Evolutionary conservation across 2,329 filamentous ascomycete genomes (phyloP), one percentile per base, ranked within the genome.

Genomic region (Phaeosphaeriaceae sp.): DNA sequence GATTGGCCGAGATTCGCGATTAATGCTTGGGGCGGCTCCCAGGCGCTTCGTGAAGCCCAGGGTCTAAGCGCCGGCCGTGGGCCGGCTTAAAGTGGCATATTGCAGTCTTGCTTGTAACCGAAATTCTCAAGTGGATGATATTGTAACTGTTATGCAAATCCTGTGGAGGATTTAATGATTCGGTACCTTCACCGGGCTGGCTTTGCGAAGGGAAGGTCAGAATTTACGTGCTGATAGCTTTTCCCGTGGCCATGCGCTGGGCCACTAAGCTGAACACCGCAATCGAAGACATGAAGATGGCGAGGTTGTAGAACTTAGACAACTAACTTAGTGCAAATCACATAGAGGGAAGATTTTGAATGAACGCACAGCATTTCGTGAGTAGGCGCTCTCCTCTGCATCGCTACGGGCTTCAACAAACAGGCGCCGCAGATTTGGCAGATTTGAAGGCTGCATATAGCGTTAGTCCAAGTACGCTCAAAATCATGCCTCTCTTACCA

Each of bases 381-480:
- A 98, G 67, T 98, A 95, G 60, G 93, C 91, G 76, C 95, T 91
- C 79, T 98, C 95, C 77, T 99, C 95, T 54, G 91, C 89, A 73
- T 98, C 94, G 2, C 92, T 93, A 57, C 95, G 87, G 31, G 94
- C 91, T 80, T 98, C 94, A 53, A 97, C 94, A 74, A 99, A 98
- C 59, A 99, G 89, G 15, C 95, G 91, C 51, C 95, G 89, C n/a
- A 99, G 85, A 75, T 99, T 98, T 36, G 95, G 95, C 52, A 98
- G 87, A 75, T 89, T 93, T 41, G 90, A 91, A 82, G 91, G 73
- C 81, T 84, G 46, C 33, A 17, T n/a, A 11, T 1, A 65, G 46
- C 61, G 48, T 51, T 27, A 31, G 19, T 25, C 46, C 19, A 36
- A 3, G 25, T 9, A 3, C 10, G 33, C 9, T 31, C 36, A 53